Percentiles rank a stretch among this genome's conserved stretches.
Evolutionary conservation across 345 rosid species (phyloP).

Genomic region (Turritis glabra): DNA sequence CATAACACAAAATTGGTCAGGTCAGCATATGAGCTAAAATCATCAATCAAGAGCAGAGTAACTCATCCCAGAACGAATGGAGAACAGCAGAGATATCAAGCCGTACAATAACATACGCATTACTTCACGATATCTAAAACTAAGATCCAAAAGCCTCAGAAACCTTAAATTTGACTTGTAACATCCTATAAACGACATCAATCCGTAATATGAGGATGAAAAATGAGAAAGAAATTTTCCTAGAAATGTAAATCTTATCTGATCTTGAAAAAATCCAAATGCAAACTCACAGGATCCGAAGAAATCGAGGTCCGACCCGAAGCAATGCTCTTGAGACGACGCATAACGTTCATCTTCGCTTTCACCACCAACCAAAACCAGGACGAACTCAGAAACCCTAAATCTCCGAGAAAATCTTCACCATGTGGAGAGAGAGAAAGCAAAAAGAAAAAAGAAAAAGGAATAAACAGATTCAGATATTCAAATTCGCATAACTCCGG

Average conservation of each 20-base stretch:
- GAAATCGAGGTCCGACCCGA: constrained; percentile 94
- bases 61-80: neutral
- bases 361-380: neutral
- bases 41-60: constrained; percentile 1
- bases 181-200: constrained; percentile 14
- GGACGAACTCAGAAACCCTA: constrained; percentile 37
- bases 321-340: constrained; percentile 98
- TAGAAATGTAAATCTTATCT: neutral
- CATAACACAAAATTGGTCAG: constrained; percentile 5
- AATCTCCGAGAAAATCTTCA: neutral
- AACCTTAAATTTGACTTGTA: constrained; percentile 16
- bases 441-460: neutral
- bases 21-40: constrained; percentile 15
- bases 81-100: neutral
- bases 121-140: constrained; percentile 1
- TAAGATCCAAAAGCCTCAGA: constrained; percentile 27
- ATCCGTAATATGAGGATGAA: neutral
- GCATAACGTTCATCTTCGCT: constrained; percentile 87
- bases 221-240: neutral
- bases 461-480: constrained; percentile 33
- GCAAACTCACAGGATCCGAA: constrained; percentile 68
- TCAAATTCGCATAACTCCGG: constrained; percentile 7
- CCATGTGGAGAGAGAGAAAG: constrained; percentile 41
- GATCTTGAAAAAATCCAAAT: neutral
- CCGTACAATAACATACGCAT: neutral